Base-by-base conservation (phyloP, 2,329 filamentous ascomycete species). In the Reticulascus tulasneorum region DNA sequence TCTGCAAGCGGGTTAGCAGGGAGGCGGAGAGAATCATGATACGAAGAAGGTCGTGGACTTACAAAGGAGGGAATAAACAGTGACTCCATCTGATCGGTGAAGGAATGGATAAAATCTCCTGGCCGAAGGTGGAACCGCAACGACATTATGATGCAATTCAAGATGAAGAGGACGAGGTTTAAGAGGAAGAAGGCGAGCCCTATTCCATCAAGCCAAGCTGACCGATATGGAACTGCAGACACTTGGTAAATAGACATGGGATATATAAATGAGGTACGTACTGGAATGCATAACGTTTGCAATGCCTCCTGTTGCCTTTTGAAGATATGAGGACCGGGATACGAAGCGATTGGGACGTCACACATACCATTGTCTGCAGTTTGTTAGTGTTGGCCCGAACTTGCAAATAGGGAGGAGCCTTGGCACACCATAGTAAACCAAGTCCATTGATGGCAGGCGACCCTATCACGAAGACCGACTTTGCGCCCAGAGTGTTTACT, bases 71-170 rank as follows among this genome's bases (percentile, higher is more conserved):
- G 84, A 12, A 87, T 79, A 54, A 91, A 93, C 1, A 91, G 67
- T 9, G 79, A 84, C 54, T 94, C 87, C 0, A 83, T 81, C 10
- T 86, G 85, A 60, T 91, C 86, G 7, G 79, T 66, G 41, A 93
- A 83, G 1, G 84, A 87, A 11, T 76, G 69, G 39, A 71, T 72
- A 53, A 91, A 86, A 8, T 80, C 86, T 13, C 80, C 77, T 0
- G 84, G 84, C 38, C 81, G 79, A 47, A 76, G 69, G 48, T 73
- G 74, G 56, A 94, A 93, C 15, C 86, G 77, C 9, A 79, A 60
- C 9, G 75, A 69, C 23, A 91, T 76, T 48, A 87, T 69, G 31
- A 69, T 52, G 53, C 77, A 79, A 46, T 88, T 82, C 32, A 68
- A 57, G 10, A 79, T 23, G 49, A 84, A 85, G 6, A 90, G 67